Evolutionary conservation across 306 rosid genomes (phyloP).

Genomic region (Cucurbita ficifolia): DNA sequence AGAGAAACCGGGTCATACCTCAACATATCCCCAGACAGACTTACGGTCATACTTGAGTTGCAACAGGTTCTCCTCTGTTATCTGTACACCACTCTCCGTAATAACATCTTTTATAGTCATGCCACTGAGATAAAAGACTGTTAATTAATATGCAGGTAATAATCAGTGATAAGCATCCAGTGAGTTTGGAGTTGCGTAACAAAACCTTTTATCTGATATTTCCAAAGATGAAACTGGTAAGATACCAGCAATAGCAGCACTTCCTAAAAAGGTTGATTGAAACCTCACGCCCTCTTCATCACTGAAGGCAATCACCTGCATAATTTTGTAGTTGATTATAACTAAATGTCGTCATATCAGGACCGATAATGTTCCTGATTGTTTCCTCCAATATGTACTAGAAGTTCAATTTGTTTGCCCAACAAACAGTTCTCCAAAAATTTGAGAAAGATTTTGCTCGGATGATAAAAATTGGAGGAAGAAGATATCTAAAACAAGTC

Average conservation of each 20-base stretch:
- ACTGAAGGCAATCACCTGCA: slow-evolving; percentile 87
- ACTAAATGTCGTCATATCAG: background rate
- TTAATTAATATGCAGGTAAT: slow-evolving; percentile 5
- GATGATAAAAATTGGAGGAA: too few species aligned
- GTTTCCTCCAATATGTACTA: too few species aligned
- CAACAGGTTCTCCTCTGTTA: slow-evolving; percentile 45
- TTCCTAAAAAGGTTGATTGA: slow-evolving; percentile 88
- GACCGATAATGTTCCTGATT: background rate
- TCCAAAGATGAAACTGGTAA: slow-evolving; percentile 50
- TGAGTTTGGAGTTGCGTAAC: slow-evolving; percentile 4
- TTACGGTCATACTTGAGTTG: slow-evolving; percentile 69
- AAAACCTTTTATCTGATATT: slow-evolving; percentile 72
- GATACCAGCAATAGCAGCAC: slow-evolving; percentile 78
- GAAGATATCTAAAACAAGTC: background rate
- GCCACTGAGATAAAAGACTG: slow-evolving; percentile 39
- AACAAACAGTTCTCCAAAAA: too few species aligned
- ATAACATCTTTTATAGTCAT: slow-evolving; percentile 43
- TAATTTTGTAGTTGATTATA: slow-evolving; percentile 9
- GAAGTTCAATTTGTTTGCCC: too few species aligned
- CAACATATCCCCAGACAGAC: slow-evolving; percentile 83
- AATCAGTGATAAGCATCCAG: background rate
- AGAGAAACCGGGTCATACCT: slow-evolving; percentile 25
- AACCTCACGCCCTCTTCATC: slow-evolving; percentile 96
- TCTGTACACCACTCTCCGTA: slow-evolving; percentile 40
- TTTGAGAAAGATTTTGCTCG: too few species aligned